phyloP scores from a whole-genome alignment of 441 rosid genomes.

The Brassica hybrid region DNA sequence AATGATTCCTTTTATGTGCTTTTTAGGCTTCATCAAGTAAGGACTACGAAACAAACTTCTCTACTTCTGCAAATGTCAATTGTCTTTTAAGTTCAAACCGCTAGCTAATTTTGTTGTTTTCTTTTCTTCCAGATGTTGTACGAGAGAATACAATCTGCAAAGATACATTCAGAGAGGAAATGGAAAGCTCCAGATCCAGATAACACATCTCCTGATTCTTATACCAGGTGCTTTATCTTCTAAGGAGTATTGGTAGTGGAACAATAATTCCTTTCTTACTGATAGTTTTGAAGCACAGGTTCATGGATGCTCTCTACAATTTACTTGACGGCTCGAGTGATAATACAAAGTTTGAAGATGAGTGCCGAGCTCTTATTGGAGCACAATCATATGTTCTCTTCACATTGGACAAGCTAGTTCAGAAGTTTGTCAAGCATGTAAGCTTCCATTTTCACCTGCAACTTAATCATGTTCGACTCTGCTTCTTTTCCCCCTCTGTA shows the following conservation, averaged over 20 bases:
- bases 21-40: slow-evolving; percentile 96
- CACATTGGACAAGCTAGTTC: slow-evolving; percentile 91
- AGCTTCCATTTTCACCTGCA: slow-evolving; percentile 25
- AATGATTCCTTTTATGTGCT: slow-evolving; percentile 94
- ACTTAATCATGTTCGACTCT: not conserved
- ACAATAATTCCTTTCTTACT: not conserved
- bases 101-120: not conserved
- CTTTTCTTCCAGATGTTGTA: slow-evolving; percentile 63
- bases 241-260: not conserved
- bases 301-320: slow-evolving; percentile 85
- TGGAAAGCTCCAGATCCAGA: slow-evolving; percentile 82
- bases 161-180: slow-evolving; percentile 85
- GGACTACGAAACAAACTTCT: slow-evolving; percentile 18
- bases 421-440: slow-evolving; percentile 92
- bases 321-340: slow-evolving; percentile 91
- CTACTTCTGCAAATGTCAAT: not conserved
- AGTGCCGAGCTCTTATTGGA: slow-evolving; percentile 91
- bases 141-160: slow-evolving; percentile 92
- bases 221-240: slow-evolving; percentile 66
- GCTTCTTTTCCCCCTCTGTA: not conserved
- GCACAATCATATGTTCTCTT: slow-evolving; percentile 91
- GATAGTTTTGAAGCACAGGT: slow-evolving; percentile 48
- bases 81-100: not conserved
- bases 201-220: slow-evolving; percentile 73
- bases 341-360: slow-evolving; percentile 94